phyloP scores from a whole-genome alignment of 1,139 yeast genomes.

The Yamadazyma triangularis region DNA sequence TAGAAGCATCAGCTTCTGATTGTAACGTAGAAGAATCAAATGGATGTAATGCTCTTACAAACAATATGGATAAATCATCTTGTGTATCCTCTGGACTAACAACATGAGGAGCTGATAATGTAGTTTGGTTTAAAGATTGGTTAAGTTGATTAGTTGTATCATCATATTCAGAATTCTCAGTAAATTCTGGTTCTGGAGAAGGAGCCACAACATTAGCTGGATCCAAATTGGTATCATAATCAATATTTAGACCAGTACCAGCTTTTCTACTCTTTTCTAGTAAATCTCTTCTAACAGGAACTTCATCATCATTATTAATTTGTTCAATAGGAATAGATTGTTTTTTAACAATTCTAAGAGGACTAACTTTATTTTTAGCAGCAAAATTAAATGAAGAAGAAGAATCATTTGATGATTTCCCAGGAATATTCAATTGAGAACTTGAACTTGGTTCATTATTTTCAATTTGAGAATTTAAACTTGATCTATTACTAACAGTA shows the following conservation, averaged over 20 bases:
- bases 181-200: too few species aligned
- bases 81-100: conserved; percentile 9
- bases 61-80: conserved; percentile 42
- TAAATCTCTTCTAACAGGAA: conserved; percentile 32
- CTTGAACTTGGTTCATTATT: conserved; percentile 1
- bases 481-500: conserved; percentile 24
- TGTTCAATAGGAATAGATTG: conserved; percentile 15
- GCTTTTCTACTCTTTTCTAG: conserved; percentile 12
- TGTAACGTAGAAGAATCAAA: conserved; percentile 71
- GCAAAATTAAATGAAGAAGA: conserved; percentile 8
- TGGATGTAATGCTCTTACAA: conserved; percentile 67
- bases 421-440: background rate
- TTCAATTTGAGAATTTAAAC: conserved; percentile 15
- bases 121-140: conserved; percentile 1
- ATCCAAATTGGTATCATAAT: conserved; percentile 1
- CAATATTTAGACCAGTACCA: conserved; percentile 5
- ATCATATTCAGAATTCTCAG: background rate
- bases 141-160: background rate
- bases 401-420: conserved; percentile 4
- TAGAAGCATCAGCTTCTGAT: conserved; percentile 63
- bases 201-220: too few species aligned
- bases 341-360: conserved; percentile 17
- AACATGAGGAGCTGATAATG: conserved; percentile 2
- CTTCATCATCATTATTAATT: background rate
- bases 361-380: conserved; percentile 9